A percentile compares a stretch with the other conserved stretches of the same genome.
phyloP scores from a whole-genome alignment of 2,329 filamentous ascomycete species.

The Cryoendolithus antarcticus region DNA sequence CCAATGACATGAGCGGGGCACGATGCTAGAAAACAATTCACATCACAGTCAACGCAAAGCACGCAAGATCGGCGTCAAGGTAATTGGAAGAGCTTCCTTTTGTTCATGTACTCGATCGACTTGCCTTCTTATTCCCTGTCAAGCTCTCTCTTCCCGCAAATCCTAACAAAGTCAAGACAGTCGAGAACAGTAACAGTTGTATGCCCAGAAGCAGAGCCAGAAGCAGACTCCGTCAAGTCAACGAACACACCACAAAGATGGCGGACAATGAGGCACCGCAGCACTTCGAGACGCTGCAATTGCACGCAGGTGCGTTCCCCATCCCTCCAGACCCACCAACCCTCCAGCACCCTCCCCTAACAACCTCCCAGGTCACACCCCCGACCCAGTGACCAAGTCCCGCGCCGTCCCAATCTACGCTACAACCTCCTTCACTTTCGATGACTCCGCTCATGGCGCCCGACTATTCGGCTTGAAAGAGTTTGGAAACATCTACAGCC shows the following conservation, averaged over 20 bases:
- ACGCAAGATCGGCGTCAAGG: too few relatives aligned
- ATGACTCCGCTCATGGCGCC: conserved; percentile 91
- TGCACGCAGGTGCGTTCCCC: conserved; percentile 33
- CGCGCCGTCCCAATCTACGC: conserved; percentile 94
- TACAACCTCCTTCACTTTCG: conserved; percentile 81
- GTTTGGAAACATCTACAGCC: conserved; percentile 94
- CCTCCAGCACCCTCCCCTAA: conserved; percentile 57
- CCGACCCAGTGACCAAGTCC: conserved; percentile 71
- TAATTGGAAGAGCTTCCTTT: too few relatives aligned
- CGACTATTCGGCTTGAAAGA: conserved; percentile 94
- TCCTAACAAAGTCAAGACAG: neutral
- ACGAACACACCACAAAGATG: conserved; percentile 18
- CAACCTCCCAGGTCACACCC: conserved; percentile 49
- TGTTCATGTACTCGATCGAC: too few relatives aligned
- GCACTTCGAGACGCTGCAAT: conserved; percentile 39
- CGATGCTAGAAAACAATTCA: too few relatives aligned
- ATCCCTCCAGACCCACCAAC: conserved; percentile 43
- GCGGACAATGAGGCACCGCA: conserved; percentile 27
- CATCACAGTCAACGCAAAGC: too few relatives aligned
- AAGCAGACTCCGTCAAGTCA: conserved; percentile 14
- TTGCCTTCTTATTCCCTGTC: too few relatives aligned
- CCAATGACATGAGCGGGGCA: too few relatives aligned
- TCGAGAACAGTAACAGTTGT: conserved; percentile 1
- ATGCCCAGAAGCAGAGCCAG: conserved; percentile 10
- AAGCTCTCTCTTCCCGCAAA: too few relatives aligned